Evolutionary conservation across 2,329 filamentous ascomycete genomes (phyloP), one percentile per base, ranked within the genome.

Genomic region (Alternaria hordeiaustralica): DNA sequence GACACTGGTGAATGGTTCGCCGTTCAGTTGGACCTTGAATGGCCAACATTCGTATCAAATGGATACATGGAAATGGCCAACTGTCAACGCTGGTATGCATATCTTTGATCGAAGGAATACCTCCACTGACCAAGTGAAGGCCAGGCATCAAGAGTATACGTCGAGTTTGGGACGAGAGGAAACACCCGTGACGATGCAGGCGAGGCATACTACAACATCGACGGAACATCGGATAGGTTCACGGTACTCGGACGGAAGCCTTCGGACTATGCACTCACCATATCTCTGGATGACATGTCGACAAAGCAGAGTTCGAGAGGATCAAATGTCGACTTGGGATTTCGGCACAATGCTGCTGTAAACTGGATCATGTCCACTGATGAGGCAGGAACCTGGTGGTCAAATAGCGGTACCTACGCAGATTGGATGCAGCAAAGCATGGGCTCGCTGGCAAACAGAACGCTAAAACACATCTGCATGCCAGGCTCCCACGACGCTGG

Each of bases 401-500:
- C 78, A 6, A 81, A 78, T 53, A 77, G 71, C 25, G 75, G 74
- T 4, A 74, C 71, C 4, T 76, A 78, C 7, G 67, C 74, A 11
- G 76, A 79, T 61, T 82, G 80, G 81, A 82, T 82, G 80, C 77
- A 82, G 54, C 75, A 79, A 44, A 80, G 76, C 51, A 69, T 82
- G 47, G 72, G 71, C 3, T 76, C 75, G 5, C 66, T 82, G 6
- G 78, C 77, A 4, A 78, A 79, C 49, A 79, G 84, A 11, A 79
- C 78, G 1, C 70, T 86, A 0, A 81, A 81, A 55, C 79, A 85
- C 28, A 76, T 86, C 18, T 78, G 82, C 53, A 82, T 86, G 77
- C 84, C 84, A 0, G 84, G 84, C 9, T 80, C 82, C 4, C 84
- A 86, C 63, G 83, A 86, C 61, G 77, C 83, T 0, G 84, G 83